Evolutionary conservation across 1,284 basidiomycete species (phyloP).

Genomic region (Cyathus olla): DNA sequence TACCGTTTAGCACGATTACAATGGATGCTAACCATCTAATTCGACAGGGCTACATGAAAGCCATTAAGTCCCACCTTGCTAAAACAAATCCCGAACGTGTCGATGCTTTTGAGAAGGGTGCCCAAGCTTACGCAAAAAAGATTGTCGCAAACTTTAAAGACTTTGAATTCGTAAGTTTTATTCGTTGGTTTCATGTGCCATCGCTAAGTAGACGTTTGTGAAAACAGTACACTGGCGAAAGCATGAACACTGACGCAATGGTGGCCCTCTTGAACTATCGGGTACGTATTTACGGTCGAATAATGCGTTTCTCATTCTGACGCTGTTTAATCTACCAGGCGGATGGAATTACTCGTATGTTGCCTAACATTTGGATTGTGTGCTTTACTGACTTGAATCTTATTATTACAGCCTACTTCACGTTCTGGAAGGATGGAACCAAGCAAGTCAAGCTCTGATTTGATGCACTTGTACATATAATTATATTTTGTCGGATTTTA

Average conservation of each 20-base stretch:
- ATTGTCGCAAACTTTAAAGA: constrained; percentile 92
- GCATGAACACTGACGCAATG: constrained; percentile 91
- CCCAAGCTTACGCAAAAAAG: constrained; percentile 86
- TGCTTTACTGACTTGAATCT: not conserved
- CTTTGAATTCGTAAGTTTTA: constrained; percentile 81
- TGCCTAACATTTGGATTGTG: not conserved
- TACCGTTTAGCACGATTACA: not conserved
- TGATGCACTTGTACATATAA: constrained; percentile 4
- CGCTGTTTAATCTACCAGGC: constrained; percentile 47
- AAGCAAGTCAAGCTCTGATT: constrained; percentile 79
- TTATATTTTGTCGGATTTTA: constrained; percentile 6
- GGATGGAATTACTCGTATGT: constrained; percentile 83
- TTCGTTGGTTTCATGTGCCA: no score
- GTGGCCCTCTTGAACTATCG: constrained; percentile 90
- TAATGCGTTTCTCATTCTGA: constrained; percentile 9
- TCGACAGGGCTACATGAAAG: constrained; percentile 60
- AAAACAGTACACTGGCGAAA: constrained; percentile 85
- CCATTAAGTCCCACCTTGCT: constrained; percentile 60
- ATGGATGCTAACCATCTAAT: constrained; percentile 1
- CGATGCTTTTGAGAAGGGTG: constrained; percentile 87
- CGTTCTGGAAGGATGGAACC: constrained; percentile 93
- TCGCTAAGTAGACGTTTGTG: no score
- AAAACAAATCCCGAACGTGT: constrained; percentile 77
- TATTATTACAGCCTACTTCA: constrained; percentile 81
- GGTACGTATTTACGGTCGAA: constrained; percentile 46